Evolutionary conservation across 208 protist species (phyloP), one percentile per base, ranked within the genome.

Genomic region (Wallacemonas sp.): DNA sequence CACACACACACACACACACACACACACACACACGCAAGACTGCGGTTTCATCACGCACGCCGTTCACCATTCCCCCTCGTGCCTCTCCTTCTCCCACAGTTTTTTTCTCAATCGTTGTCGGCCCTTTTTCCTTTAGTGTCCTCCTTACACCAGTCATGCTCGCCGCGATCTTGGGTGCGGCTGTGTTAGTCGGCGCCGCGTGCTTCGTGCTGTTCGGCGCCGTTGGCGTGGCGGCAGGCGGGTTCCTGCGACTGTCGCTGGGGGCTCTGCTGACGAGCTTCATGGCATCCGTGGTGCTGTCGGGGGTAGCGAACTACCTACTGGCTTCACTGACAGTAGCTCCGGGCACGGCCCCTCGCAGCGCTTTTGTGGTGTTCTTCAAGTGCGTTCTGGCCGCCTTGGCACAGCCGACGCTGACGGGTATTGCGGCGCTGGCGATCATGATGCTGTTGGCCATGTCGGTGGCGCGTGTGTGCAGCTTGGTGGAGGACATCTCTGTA

Each of bases 401-500:
- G 37, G 76, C 73, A 8, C 81, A 93, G 63, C 87, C 83, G 8
- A 93, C 83, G 8, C 26, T 93, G 33, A 82, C 78, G 8, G 81
- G 87, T 27, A 73, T 93, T 22, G 64, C 63, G 3, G 57, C 81
- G 6, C 61, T 89, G 10, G 73, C 81, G 10, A 67, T 88, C 3
- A 34, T 91, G 19, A 48, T 83, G 38, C 63, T 89, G 45, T 24
- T 88, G 15, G 39, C 73, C 13, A 68, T 78, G 34, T 66, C 67
- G 0, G 75, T 80, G 17, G 39, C 74, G 21, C 68, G 80, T 37
- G 52, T 88, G 12, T 57, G 50, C 12, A 69, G 68, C 19, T 46
- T 91, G 46, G 64, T 88, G 59, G 87, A 93, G 67, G 81, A 90
- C 42, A 85, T 90, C 41, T 63, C 84, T 19, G 70, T 93, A 22